phyloP scores from a whole-genome alignment of 75 land plant genomes.

The Cupressus sempervirens region DNA sequence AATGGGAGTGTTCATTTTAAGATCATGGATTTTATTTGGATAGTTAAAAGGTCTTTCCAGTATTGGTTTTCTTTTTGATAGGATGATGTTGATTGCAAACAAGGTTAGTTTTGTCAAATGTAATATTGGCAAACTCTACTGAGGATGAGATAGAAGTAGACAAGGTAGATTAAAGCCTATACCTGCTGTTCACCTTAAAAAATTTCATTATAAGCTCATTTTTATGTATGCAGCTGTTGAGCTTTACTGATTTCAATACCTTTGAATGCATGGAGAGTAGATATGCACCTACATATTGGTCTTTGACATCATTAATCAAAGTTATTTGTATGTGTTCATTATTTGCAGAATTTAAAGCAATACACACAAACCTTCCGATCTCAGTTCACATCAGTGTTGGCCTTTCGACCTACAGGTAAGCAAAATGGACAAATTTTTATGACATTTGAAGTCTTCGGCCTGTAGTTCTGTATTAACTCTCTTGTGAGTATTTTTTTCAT shows the following conservation, averaged over 20 bases:
- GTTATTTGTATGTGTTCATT: background rate
- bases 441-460: background rate
- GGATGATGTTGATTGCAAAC: background rate
- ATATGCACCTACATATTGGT: background rate
- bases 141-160: background rate
- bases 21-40: background rate
- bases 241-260: background rate
- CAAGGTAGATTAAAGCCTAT: background rate
- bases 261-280: background rate
- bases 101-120: background rate
- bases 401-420: slow-evolving; percentile 80
- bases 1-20: background rate
- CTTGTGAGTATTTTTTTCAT: background rate
- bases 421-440: slow-evolving; percentile 1
- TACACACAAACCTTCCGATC: slow-evolving; percentile 35
- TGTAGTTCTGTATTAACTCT: background rate
- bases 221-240: background rate
- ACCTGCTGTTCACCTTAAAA: background rate
- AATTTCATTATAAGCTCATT: too few relatives aligned
- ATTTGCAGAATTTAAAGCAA: slow-evolving; percentile 36
- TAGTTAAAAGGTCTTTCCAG: background rate
- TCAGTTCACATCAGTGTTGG: slow-evolving; percentile 48
- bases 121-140: background rate
- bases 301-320: background rate
- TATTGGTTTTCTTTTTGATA: background rate